Base-by-base conservation (phyloP, 805 yeast genomes). In the Saturnispora kantuleensis region DNA sequence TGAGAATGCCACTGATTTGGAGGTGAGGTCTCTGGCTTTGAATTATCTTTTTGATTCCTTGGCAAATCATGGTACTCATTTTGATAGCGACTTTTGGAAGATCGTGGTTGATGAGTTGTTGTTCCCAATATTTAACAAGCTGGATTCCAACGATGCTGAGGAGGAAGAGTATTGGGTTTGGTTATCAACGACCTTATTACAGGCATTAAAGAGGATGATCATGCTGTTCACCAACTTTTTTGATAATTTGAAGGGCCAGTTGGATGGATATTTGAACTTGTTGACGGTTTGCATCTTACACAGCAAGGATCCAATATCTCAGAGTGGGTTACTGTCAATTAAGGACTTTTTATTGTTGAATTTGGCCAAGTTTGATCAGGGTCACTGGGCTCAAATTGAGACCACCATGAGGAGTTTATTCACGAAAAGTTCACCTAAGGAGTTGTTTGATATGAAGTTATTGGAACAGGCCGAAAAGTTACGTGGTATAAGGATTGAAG, bases 161-260 rank as follows among this genome's bases (percentile, higher is more conserved):
- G 46, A 48, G 38, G 98, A 90, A 60, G 94, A 84, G 49, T 63
- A 87, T 53, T 85, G 96, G 39, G 95, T 94, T 11, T 93, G 99
- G 99, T 67, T 93, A 39, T 87, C 96, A 0, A 89, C 98, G 0
- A 93, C 99, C 1, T 73, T 93, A 63, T 88, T 94, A 50, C 98
- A 93, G 63, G 97, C 97, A 0, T 69, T 94, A 58, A 78, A 94
- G 60, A 85, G 85, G 56, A 76, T 88, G 80, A 81, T 90, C 54
- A 80, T 84, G 1, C 67, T 93, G 46, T 84, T 90, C 57, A 76
- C 88, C 0, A 84, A 81, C 50, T 90, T 84, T 63, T 93, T 89
- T 60, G 84, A 76, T 35, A 73, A 81, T 2, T 74, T 93, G 56
- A 80, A 80, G 53, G 70, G 76, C 35, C 77, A 84, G 74, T 68